phyloP scores from a whole-genome alignment of 2,329 filamentous ascomycete species.

The Grosmannia penicillata region DNA sequence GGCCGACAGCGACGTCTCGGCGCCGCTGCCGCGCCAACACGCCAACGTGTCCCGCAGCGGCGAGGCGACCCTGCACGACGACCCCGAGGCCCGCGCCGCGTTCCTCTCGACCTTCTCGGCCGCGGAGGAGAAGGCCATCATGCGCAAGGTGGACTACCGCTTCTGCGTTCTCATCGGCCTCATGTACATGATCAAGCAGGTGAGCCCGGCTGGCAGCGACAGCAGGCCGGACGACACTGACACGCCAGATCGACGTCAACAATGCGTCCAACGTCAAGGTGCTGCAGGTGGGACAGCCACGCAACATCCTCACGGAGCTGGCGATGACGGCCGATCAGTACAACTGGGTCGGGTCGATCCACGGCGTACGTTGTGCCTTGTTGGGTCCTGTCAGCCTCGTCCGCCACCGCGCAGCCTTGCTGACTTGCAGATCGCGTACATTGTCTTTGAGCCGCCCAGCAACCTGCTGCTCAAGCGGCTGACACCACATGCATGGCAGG shows the following conservation, averaged over 20 bases:
- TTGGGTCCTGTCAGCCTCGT: background rate
- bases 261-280: slow-evolving; percentile 27
- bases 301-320: slow-evolving; percentile 22
- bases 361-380: slow-evolving; percentile 21
- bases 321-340: slow-evolving; percentile 24
- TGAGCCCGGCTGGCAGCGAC: slow-evolving; percentile 6
- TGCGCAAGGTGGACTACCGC: slow-evolving; percentile 23
- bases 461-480: slow-evolving; percentile 48
- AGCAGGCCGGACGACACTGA: background rate
- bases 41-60: background rate
- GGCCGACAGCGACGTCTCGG: background rate
- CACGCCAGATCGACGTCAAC: slow-evolving; percentile 20
- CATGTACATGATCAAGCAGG: slow-evolving; percentile 26
- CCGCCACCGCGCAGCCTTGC: background rate
- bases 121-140: slow-evolving; percentile 22
- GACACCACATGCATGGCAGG: slow-evolving; percentile 44
- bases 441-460: slow-evolving; percentile 47
- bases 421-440: slow-evolving; percentile 29
- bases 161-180: slow-evolving; percentile 23
- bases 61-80: slow-evolving; percentile 5
- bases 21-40: background rate
- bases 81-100: slow-evolving; percentile 11
- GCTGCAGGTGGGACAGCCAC: slow-evolving; percentile 22
- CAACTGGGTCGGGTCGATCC: slow-evolving; percentile 24
- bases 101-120: slow-evolving; percentile 23